phyloP scores from a whole-genome alignment of 768 basidiomycete genomes.

The Lactifluus volemus region DNA sequence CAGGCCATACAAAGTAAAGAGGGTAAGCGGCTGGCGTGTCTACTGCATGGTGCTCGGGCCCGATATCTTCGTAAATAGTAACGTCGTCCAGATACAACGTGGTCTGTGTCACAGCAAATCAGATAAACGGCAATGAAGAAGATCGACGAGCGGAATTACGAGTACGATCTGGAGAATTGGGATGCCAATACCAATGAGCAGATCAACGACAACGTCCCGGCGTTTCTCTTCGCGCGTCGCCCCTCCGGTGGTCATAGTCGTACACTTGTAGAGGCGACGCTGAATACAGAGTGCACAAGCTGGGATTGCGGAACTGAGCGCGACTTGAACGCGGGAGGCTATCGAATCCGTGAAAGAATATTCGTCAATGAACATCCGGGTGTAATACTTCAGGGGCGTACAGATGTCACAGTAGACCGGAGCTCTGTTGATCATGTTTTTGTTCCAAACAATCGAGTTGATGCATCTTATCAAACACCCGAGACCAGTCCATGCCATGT shows the following conservation, averaged over 20 bases:
- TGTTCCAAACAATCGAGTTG: constrained; percentile 64
- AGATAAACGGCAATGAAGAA: not conserved
- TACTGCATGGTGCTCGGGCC: no score
- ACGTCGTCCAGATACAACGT: constrained; percentile 29
- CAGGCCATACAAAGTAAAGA: constrained; percentile 27
- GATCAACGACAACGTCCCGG: constrained; percentile 25
- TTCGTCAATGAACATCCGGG: not conserved
- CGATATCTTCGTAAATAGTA: constrained; percentile 42
- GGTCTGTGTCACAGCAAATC: not conserved
- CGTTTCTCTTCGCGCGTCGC: constrained; percentile 26
- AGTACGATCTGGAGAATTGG: constrained; percentile 8
- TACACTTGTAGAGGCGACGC: constrained; percentile 40
- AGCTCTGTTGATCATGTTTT: constrained; percentile 38
- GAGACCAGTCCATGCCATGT: constrained; percentile 59
- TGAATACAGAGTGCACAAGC: constrained; percentile 38
- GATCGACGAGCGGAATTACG: not conserved
- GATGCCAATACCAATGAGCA: constrained; percentile 26
- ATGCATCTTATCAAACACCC: constrained; percentile 51
- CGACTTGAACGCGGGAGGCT: constrained; percentile 35
- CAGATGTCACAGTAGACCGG: constrained; percentile 52
- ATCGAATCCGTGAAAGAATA: not conserved
- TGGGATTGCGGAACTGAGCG: constrained; percentile 30
- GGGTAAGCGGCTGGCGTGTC: constrained; percentile 24
- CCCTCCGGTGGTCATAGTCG: constrained; percentile 27
- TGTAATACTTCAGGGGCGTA: constrained; percentile 23